Evolutionary conservation across 305 asterid genomes (phyloP).

Genomic region (Fraxinus angustifolia): DNA sequence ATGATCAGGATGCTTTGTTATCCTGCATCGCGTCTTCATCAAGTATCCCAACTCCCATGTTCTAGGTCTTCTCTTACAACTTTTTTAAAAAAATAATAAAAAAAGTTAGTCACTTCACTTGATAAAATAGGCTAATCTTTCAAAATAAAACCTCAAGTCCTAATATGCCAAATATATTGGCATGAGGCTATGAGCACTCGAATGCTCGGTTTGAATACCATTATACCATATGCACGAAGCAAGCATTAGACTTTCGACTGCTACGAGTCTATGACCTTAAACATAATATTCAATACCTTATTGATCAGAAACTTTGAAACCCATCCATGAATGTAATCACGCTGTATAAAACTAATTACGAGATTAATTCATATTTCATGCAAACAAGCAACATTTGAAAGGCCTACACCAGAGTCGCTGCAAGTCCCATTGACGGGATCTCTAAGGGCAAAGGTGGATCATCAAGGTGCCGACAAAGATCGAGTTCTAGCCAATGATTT

Average conservation of each 20-base stretch:
- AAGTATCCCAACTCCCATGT: conserved; percentile 27
- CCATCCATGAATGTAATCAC: not conserved
- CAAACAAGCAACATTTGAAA: conserved; percentile 53
- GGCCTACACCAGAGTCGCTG: conserved; percentile 46
- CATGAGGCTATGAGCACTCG: too few relatives aligned
- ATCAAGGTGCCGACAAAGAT: conserved; percentile 51
- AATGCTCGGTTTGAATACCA: too few relatives aligned
- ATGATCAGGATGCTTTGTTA: conserved; percentile 50
- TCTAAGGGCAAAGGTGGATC: conserved; percentile 51
- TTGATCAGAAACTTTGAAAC: not conserved
- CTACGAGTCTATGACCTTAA: not conserved
- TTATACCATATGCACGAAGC: too few relatives aligned
- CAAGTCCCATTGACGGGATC: conserved; percentile 61
- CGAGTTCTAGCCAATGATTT: conserved; percentile 64
- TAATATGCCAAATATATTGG: too few relatives aligned
- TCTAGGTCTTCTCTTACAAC: conserved; percentile 45
- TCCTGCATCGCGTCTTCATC: conserved; percentile 21
- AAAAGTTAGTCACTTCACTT: too few relatives aligned
- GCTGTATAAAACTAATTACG: not conserved
- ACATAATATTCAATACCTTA: not conserved
- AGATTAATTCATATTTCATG: not conserved
- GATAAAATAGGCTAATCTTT: too few relatives aligned
- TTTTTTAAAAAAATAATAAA: too few relatives aligned
- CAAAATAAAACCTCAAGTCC: too few relatives aligned
- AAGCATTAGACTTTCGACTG: too few relatives aligned